phyloP scores from a whole-genome alignment of 805 yeast genomes.

The Yarrowia phangngaensis region DNA sequence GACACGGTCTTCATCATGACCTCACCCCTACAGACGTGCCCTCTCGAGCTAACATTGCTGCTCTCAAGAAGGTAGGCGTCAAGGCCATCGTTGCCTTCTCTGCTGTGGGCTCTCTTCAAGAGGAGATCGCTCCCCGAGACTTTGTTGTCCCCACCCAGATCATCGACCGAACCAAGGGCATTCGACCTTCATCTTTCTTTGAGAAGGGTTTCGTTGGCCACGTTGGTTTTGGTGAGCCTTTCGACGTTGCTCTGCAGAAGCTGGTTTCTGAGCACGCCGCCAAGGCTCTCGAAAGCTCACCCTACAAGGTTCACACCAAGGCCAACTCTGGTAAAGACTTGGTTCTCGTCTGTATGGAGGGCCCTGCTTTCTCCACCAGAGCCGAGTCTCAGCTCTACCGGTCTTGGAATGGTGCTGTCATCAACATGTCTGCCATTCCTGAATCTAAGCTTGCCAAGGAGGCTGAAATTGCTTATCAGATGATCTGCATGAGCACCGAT shows the following conservation, averaged over 20 bases:
- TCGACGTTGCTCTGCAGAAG: slow-evolving; percentile 67
- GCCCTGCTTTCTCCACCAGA: slow-evolving; percentile 95
- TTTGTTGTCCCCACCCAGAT: slow-evolving; percentile 95
- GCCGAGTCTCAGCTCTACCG: slow-evolving; percentile 89
- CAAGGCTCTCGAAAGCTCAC: slow-evolving; percentile 36
- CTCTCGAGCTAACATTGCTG: slow-evolving; percentile 90
- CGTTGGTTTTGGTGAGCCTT: slow-evolving; percentile 96
- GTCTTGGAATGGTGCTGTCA: slow-evolving; percentile 88
- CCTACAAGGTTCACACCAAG: slow-evolving; percentile 61
- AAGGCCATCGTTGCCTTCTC: slow-evolving; percentile 85
- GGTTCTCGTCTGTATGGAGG: slow-evolving; percentile 95
- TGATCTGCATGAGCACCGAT: slow-evolving; percentile 98
- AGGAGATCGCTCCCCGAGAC: slow-evolving; percentile 87
- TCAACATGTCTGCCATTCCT: slow-evolving; percentile 97
- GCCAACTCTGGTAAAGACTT: slow-evolving; percentile 65
- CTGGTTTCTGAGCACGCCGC: slow-evolving; percentile 53
- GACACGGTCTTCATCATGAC: slow-evolving; percentile 92
- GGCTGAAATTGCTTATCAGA: slow-evolving; percentile 94
- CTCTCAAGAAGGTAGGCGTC: slow-evolving; percentile 82
- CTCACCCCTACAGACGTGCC: slow-evolving; percentile 91
- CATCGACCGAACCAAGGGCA: slow-evolving; percentile 95
- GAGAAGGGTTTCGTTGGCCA: slow-evolving; percentile 95
- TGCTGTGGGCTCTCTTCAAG: slow-evolving; percentile 93
- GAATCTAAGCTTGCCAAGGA: slow-evolving; percentile 96
- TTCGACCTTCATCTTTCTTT: slow-evolving; percentile 83